Base-by-base conservation (phyloP, 495 filamentous ascomycete genomes). In the Chaetomium fimeti region DNA sequence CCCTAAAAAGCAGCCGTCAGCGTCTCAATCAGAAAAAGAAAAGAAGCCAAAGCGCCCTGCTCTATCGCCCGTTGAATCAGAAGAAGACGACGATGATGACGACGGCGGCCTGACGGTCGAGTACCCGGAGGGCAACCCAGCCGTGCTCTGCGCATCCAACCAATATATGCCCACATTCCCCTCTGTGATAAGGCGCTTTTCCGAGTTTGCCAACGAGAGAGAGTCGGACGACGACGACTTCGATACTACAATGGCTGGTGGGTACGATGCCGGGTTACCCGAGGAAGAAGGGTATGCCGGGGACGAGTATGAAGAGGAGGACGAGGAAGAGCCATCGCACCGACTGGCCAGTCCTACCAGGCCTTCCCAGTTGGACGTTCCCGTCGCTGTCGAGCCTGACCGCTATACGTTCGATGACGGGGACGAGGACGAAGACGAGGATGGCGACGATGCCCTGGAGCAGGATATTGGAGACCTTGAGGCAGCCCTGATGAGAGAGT, bases 91-190 rank as follows among this genome's bases (percentile, higher is more conserved):
- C 24, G 78, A 78, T 40, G 77, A 76, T 13, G 79, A 78, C 47
- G 79, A 80, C 61, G 67, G 71, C n/a, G 74, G 72, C 2, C 72
- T 82, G 29, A 73, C 72, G n/a, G 72, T 82, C 45, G 79, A 82
- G 60, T 78, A 78, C 57, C 79, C 79, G 0, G 78, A 72, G 43
- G 79, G 75, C 60, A 69, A 73, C 42, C 69, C 72, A 18, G 43
- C 62, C 29, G 52, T 55, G 27, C 72, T 68, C 61, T 54, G 62
- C 3, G 65, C 73, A 20, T 12, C 71, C 43, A 69, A 61, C 62
- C 68, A 73, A 48, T 78, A 75, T 61, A 74, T 73, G 5, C 73
- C 76, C 0, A 69, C 74, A n/a, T 70, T 81, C 66, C 68, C 71
- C 0, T 25, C 62, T 20, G 65, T 77, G 13, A 70, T 68, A 38